These are phyloP conservation scores for Cladobotryum protrusum DNA, from an alignment of 2,329 filamentous ascomycete genomes.

Conservation along the genomic window DNA sequence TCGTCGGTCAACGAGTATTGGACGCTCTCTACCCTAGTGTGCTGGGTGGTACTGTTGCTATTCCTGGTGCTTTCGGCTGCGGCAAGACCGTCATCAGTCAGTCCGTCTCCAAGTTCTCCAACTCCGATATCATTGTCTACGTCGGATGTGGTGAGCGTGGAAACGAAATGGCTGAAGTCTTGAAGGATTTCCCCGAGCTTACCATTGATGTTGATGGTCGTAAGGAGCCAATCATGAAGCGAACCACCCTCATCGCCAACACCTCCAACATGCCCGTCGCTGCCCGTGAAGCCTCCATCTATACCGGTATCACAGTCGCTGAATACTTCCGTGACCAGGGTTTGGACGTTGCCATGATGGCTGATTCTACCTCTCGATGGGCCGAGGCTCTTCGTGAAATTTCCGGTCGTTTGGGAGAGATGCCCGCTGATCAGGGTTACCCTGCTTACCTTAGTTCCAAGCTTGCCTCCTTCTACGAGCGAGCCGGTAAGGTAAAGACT, in stretches of 20 bases:
- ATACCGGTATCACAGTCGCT: constrained; percentile 88
- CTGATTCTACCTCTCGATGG: constrained; percentile 96
- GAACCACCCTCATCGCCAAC: constrained; percentile 95
- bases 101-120: constrained; percentile 98
- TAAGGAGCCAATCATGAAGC: constrained; percentile 99
- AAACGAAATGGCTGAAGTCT: constrained; percentile 99
- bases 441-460: constrained; percentile 95
- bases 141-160: constrained; percentile 88
- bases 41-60: constrained; percentile 94
- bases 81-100: constrained; percentile 99
- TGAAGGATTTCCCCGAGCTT: constrained; percentile 99
- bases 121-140: constrained; percentile 98
- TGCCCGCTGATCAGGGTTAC: constrained; percentile 99
- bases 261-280: constrained; percentile 99
- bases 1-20: constrained; percentile 94
- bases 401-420: constrained; percentile 96
- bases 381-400: constrained; percentile 97
- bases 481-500: constrained; percentile 79
- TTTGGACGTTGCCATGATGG: constrained; percentile 99
- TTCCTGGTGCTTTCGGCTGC: constrained; percentile 96
- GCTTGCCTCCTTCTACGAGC: constrained; percentile 98
- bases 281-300: constrained; percentile 96
- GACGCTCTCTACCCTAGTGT: constrained; percentile 95
- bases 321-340: constrained; percentile 98
- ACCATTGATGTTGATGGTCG: constrained; percentile 90